Percentiles rank a stretch among this genome's conserved stretches.
phyloP scores from a whole-genome alignment of 768 basidiomycete genomes.

The Sutorius australiensis region DNA sequence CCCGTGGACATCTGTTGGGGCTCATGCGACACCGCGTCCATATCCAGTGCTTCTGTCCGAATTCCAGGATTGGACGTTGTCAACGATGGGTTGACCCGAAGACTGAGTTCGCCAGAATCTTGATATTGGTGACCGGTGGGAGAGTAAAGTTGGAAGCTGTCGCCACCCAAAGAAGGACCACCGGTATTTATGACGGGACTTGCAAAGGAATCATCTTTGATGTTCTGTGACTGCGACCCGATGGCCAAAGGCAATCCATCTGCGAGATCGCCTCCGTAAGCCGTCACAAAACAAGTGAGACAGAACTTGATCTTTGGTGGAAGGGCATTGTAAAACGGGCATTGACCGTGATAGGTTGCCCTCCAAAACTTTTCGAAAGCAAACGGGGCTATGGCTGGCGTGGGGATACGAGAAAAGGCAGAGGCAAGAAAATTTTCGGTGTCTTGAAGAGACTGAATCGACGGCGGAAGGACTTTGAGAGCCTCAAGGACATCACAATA shows the following conservation, averaged over 20 bases:
- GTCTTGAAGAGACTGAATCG: constrained; percentile 37
- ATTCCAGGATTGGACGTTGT: neutral
- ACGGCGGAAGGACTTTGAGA: constrained; percentile 38
- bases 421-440: constrained; percentile 48
- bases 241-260: constrained; percentile 39
- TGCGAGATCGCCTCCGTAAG: constrained; percentile 46
- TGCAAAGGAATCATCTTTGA: constrained; percentile 22
- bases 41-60: neutral
- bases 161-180: constrained; percentile 16
- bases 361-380: constrained; percentile 59
- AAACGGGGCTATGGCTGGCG: constrained; percentile 46
- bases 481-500: constrained; percentile 44
- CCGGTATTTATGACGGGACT: constrained; percentile 8
- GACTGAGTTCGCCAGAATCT: constrained; percentile 10
- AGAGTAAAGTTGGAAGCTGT: constrained; percentile 1
- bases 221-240: constrained; percentile 34
- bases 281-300: constrained; percentile 44
- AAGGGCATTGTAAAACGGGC: constrained; percentile 35
- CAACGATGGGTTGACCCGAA: constrained; percentile 21
- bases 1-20: neutral
- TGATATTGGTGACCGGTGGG: neutral
- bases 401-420: constrained; percentile 46
- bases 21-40: neutral
- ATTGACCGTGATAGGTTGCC: constrained; percentile 46
- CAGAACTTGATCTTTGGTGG: constrained; percentile 43